Evolutionary conservation across 2,329 filamentous ascomycete species (phyloP), one percentile per base, ranked within the genome.

Genomic region (Penicillium expansum): DNA sequence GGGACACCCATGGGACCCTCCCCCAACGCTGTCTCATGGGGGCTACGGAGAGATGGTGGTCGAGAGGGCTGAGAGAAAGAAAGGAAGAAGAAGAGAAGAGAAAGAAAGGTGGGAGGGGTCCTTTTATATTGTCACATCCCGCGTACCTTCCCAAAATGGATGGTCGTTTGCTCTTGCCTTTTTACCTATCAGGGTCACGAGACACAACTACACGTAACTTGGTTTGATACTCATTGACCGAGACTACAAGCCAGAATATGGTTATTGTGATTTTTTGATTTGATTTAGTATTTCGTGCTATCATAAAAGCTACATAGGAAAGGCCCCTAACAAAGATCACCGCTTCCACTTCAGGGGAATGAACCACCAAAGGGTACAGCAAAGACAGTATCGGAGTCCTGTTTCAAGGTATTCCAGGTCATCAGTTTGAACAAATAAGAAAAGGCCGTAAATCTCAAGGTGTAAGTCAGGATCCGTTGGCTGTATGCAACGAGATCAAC

Each of bases 381-480:
- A 18, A 39, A 48, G 22, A 16, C 14, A 42, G 14, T 7, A 37
- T 32, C 16, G 35, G 58, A 60, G 48, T 37, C 45, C 51, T 32
- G 29, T 44, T n/a, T n/a, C 16, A 30, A 48, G 58, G 33, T 44
- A 49, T 49, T 57, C 59, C 50, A 37, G 58, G 54, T 62, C 60
- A 56, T 63, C 42, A 51, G 22, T 54, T 43, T 27, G 45, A 57
- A 59, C 37, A 58, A 45, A 32, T 37, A 52, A 33, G 43, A 39
- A 33, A 24, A 57, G 33, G 24, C 35, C 38, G 7, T 44, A 32
- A 52, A 56, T 47, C 42, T 44, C 45, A 59, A 57, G 44, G 45
- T 48, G 43, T 37, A 48, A 47, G n/a, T 32, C 42, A 44, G 37
- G 43, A 41, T 43, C 16, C 24, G 48, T 35, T 45, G 22, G 32